Evolutionary conservation across 2,329 filamentous ascomycete species (phyloP).

Genomic region (Aspergillus niger): DNA sequence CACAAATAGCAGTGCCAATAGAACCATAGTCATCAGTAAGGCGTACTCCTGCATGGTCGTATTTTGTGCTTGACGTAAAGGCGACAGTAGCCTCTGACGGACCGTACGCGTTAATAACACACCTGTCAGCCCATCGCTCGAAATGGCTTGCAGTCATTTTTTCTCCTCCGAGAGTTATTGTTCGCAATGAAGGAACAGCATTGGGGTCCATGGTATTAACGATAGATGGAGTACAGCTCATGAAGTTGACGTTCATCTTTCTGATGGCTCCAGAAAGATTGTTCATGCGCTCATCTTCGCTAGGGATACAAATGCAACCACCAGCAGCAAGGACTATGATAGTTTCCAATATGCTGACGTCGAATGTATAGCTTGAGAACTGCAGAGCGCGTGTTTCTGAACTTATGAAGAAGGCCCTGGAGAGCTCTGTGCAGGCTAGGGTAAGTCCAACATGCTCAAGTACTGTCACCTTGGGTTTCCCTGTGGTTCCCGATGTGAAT

Average conservation of each 20-base stretch:
- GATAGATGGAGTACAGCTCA: constrained; percentile 62
- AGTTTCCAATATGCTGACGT: constrained; percentile 57
- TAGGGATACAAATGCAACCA: constrained; percentile 62
- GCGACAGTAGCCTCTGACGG: constrained; percentile 45
- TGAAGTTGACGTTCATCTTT: constrained; percentile 55
- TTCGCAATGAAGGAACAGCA: constrained; percentile 48
- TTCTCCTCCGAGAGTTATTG: constrained; percentile 49
- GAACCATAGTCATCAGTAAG: constrained; percentile 32
- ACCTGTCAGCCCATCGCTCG: constrained; percentile 46
- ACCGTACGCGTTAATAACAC: constrained; percentile 50
- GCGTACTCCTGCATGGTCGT: constrained; percentile 32
- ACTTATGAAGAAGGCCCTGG: constrained; percentile 53
- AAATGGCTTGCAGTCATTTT: constrained; percentile 46
- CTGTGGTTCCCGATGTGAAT: constrained; percentile 61
- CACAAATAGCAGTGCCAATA: constrained; percentile 40
- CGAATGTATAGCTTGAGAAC: constrained; percentile 59
- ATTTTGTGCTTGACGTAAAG: constrained; percentile 35
- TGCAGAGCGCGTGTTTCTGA: constrained; percentile 60
- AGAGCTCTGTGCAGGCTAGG: constrained; percentile 57
- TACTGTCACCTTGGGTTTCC: constrained; percentile 62
- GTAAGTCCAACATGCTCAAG: constrained; percentile 63
- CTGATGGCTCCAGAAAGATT: constrained; percentile 55
- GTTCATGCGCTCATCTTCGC: constrained; percentile 51
- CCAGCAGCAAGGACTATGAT: constrained; percentile 59
- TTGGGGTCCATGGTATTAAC: constrained; percentile 50